Evolutionary conservation across 768 basidiomycete genomes (phyloP), one percentile per base, ranked within the genome.

Genomic region (Lenzites betulinus): DNA sequence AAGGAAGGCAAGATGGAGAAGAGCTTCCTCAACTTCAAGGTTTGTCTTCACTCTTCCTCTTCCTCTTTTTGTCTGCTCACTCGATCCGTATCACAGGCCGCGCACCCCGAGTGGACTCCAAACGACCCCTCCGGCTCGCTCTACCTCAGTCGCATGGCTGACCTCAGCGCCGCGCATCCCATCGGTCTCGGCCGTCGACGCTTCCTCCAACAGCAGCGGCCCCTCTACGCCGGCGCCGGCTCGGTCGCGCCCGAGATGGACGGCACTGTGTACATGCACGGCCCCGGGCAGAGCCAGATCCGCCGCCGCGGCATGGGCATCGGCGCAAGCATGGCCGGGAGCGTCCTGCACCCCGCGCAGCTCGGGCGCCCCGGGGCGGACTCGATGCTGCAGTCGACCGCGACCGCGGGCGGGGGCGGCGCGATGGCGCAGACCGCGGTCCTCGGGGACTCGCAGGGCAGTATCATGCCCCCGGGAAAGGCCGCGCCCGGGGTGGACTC

Each of bases 1-100:
- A 92, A 91, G 62, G 90, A 96, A 66, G 93, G 93, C 36, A 99
- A 99, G 82, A 98, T 99, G 95, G 97, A 99, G 80, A 97, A 98
- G 78, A 93, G 90, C 73, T 92, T 97, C 77, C 78, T 96, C 33
- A 93, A 91, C 70, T 97, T 97, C 81, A 96, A 95, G 77, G 88
- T 85, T 43, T 44, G 70, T 51, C 57, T 42, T 38, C 9, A 7
- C 30, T n/a, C 53, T 20, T 16, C 20, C 26, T 9, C 43, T 58
- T 5, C 6, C 23, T 11, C 43, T 23, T 38, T 12, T 51, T 16
- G 3, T 9, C 9, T 9, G 11, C 36, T 54, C 53, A 23, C 42
- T 30, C 36, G 30, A 11, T 41, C 49, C 33, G 63, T 48, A 33
- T 35, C 33, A 3, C 64, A 89, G 87, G 93, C 93, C 43, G 90